phyloP scores from a whole-genome alignment of 306 rosid species.

The Prunus mira region DNA sequence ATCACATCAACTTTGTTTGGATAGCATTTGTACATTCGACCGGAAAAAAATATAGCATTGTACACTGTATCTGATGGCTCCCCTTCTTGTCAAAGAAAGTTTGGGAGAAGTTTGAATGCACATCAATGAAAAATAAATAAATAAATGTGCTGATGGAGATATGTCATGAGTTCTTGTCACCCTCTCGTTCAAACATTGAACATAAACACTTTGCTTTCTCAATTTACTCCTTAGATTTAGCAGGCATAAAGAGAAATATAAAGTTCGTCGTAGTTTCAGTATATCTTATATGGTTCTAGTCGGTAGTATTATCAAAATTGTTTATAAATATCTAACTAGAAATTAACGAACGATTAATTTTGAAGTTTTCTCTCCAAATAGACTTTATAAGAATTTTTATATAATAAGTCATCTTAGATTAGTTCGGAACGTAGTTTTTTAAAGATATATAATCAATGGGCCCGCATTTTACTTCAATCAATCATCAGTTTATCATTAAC shows the following conservation, averaged over 20 bases:
- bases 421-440: not conserved
- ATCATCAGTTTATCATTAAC: not conserved
- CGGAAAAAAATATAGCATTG: too few relatives aligned
- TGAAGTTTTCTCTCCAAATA: rapidly evolving
- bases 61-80: not conserved
- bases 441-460: not conserved
- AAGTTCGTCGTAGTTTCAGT: not conserved
- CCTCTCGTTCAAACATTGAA: not conserved
- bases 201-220: not conserved
- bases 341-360: rapidly evolving
- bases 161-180: not conserved
- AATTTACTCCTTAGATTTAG: not conserved
- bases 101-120: not conserved
- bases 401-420: not conserved
- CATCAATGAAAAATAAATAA: not conserved
- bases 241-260: not conserved
- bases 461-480: not conserved
- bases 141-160: not conserved
- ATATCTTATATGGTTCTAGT: not conserved
- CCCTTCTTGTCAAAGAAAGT: not conserved
- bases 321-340: too few relatives aligned
- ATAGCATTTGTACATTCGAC: not conserved
- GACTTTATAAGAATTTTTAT: rapidly evolving
- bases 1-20: not conserved
- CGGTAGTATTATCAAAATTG: not conserved